Base-by-base conservation (phyloP, 345 rosid species). In the Durio zibethinus region DNA sequence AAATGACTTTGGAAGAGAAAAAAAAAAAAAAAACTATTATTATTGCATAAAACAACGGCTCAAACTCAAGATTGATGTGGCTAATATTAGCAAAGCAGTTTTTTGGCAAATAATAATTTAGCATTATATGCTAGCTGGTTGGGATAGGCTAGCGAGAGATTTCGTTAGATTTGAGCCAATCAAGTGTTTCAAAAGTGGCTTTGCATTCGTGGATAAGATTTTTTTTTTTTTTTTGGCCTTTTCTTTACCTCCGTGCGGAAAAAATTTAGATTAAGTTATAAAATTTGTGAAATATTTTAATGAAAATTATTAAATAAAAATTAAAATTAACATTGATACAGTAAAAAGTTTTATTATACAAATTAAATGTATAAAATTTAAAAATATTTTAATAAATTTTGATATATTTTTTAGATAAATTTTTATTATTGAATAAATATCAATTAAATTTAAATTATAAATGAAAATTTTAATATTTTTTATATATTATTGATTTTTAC, bases 121-220 rank as follows among this genome's bases (percentile, higher is more conserved):
- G 23, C 25, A 20, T 31, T n/a, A 52, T 7, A 71, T 25, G 54
- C 20, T 15, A 33, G 10, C 52, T 10, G 16, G 21, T 76, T n/a
- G 23, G 67, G 69, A 72, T 80, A 72, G 62, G 45, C 61, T 52
- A 7, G 14, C 31, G 4, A 6, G 29, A 54, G 78, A 77, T 77
- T 66, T 73, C 80, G 42, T 73, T 47, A 48, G 71, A 33, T 9
- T 65, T 68, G 40, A 21, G 63, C 75, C 71, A 73, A 66, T 77
- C 73, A 78, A 56, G 36, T 45, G 57, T 45, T 69, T 15, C 40
- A 27, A 69, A 47, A 4, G 15, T 27, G 57, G 23, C 16, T 47
- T 47, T 15, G 57, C 25, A 47, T 47, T 47, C 47, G 47, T 47
- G 57, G 57, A 69, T 69, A 62, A 7, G 2, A 47, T 7, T 1